Percentiles rank a stretch among this genome's conserved stretches.
phyloP scores from a whole-genome alignment of 768 basidiomycete species.

The Suillus sp. region DNA sequence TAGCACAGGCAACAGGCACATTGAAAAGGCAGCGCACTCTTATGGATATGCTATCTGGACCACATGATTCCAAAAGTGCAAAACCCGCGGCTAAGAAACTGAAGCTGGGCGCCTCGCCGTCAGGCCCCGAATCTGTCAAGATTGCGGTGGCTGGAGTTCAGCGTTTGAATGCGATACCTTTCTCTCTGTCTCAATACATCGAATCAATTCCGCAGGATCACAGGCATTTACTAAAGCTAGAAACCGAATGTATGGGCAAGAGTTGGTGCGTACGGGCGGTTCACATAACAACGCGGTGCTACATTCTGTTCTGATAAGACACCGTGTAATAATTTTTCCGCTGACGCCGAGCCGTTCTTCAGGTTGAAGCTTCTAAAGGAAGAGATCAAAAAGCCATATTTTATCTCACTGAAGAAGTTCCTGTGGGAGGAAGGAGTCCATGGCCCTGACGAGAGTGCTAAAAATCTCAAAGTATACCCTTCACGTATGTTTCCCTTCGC shows the following conservation, averaged over 20 bases:
- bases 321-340: background rate
- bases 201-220: slow-evolving; percentile 60
- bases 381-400: slow-evolving; percentile 78
- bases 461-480: slow-evolving; percentile 69
- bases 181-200: slow-evolving; percentile 56
- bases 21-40: slow-evolving; percentile 65
- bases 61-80: slow-evolving; percentile 25
- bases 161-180: slow-evolving; percentile 66
- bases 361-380: slow-evolving; percentile 77
- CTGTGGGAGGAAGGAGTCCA: slow-evolving; percentile 66
- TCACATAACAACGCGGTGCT: slow-evolving; percentile 1
- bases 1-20: slow-evolving; percentile 25
- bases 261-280: slow-evolving; percentile 50
- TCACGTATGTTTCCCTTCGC: slow-evolving; percentile 47
- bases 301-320: slow-evolving; percentile 7
- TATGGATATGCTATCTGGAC: slow-evolving; percentile 58
- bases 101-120: slow-evolving; percentile 38
- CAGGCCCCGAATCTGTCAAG: slow-evolving; percentile 20
- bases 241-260: slow-evolving; percentile 72
- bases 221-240: slow-evolving; percentile 59
- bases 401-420: slow-evolving; percentile 68
- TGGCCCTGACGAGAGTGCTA: slow-evolving; percentile 48
- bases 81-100: slow-evolving; percentile 48
- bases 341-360: slow-evolving; percentile 16
- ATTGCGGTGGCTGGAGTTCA: slow-evolving; percentile 20